These are phyloP conservation scores for Brassica cretica DNA, from an alignment of 345 rosid species.

Conservation along the genomic window DNA sequence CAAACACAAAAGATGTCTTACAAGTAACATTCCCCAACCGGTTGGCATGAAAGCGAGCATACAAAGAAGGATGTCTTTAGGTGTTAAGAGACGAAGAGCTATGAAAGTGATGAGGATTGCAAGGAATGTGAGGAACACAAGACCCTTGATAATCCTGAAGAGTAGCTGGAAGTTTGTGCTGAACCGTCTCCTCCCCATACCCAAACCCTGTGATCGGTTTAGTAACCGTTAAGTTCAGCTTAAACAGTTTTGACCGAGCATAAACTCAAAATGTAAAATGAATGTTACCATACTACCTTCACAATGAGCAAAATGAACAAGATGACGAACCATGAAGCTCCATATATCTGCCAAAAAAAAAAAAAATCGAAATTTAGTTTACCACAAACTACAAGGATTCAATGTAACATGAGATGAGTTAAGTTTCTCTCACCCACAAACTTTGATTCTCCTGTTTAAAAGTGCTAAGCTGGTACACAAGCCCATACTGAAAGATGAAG, in stretches of 20 bases:
- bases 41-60: constrained; percentile 92
- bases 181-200: constrained; percentile 65
- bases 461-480: constrained; percentile 55
- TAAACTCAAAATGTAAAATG: constrained; percentile 1
- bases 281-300: constrained; percentile 43
- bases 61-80: constrained; percentile 65
- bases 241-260: background rate
- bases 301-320: constrained; percentile 35
- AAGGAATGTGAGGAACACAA: constrained; percentile 62
- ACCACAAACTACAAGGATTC: constrained; percentile 10
- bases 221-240: background rate
- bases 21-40: constrained; percentile 91
- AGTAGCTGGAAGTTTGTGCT: constrained; percentile 76
- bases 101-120: constrained; percentile 55
- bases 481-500: constrained; percentile 64
- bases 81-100: constrained; percentile 66
- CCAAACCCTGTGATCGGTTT: constrained; percentile 49
- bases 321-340: constrained; percentile 42
- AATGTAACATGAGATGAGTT: background rate
- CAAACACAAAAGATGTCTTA: constrained; percentile 36
- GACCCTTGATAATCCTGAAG: constrained; percentile 70
- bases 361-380: background rate
- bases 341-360: constrained; percentile 37
- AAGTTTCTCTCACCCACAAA: constrained; percentile 48
- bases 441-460: constrained; percentile 43